Evolutionary conservation across 768 basidiomycete genomes (phyloP), one percentile per base, ranked within the genome.

Genomic region (Rubroboletus pulcherrimus): DNA sequence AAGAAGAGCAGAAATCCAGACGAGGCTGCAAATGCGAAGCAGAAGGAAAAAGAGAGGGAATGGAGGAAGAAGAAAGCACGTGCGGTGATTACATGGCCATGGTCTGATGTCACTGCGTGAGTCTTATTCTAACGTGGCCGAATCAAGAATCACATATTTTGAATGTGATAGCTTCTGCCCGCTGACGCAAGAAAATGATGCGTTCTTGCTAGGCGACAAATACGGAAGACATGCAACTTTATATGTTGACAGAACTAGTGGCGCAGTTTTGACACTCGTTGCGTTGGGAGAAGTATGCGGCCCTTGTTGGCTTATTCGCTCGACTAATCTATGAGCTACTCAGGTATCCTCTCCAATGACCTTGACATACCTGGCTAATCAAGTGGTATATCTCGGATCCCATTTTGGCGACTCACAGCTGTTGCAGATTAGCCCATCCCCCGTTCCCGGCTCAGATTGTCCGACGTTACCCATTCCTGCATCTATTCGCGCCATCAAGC

Each of bases 321-420:
- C 47, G 15, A 40, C 41, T 54, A 3, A 64, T 43, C 15, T 57
- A 1, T 50, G 40, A 39, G 12, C 42, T 33, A 34, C 29, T 12
- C 51, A 92, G 90, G 80, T 81, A 31, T 89, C 92, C 1, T 77
- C 91, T 10, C 75, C 91, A 0, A 88, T 78, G 10, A 79, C 84
- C 11, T 65, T 96, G 56, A 83, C 87, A 1, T 87, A 92, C 62
- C 77, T 97, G 12, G 77, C 83, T 6, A 78, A 82, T 45, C 85
- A 90, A 67, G 71, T 81, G 9, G 58, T 93, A 8, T 96, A 86
- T 64, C 74, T 93, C 21, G 90, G 92, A 17, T 94, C 93, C 7
- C 88, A 92, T 60, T 75, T 81, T 15, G 91, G 91, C 17, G 85
- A 94, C 66, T 88, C 91, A 1, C 89, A 93, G 59, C 71, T 95